These are phyloP conservation scores for Neofusicoccum cordaticola DNA, from an alignment of 2,329 filamentous ascomycete species.

Conservation along the genomic window DNA sequence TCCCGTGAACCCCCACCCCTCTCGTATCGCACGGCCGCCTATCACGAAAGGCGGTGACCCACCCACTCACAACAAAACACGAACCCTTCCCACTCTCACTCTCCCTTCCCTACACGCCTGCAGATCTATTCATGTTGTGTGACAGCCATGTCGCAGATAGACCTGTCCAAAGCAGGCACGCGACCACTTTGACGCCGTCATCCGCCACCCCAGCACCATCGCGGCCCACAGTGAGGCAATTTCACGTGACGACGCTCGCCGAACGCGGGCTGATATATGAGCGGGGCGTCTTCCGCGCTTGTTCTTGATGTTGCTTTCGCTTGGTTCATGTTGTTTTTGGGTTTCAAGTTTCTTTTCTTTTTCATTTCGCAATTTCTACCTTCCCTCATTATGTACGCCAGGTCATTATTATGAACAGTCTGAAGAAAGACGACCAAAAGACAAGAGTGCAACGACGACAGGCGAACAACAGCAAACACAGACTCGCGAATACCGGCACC, in stretches of 20 bases:
- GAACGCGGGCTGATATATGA: background rate
- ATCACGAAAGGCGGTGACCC: constrained; percentile 3
- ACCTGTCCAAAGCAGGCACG: background rate
- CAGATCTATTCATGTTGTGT: background rate
- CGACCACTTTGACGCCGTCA: background rate
- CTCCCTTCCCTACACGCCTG: background rate
- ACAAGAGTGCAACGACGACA: background rate
- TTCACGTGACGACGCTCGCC: background rate
- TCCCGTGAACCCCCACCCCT: background rate
- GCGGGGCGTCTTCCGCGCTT: background rate
- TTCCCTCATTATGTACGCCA: background rate
- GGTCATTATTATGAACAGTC: background rate
- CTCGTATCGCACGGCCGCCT: background rate
- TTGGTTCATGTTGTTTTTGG: too few species aligned
- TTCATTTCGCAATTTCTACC: background rate
- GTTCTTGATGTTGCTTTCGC: background rate
- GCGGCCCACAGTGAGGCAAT: constrained; percentile 11
- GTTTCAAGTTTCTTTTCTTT: background rate
- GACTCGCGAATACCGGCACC: too few species aligned
- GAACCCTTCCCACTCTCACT: background rate
- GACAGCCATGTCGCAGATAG: background rate
- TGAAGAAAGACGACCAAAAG: background rate
- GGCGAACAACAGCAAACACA: background rate
- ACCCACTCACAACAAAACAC: background rate
- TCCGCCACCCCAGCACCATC: background rate